Conservation (phyloP, 1,139 yeast species). For the Pichia sp. region DNA sequence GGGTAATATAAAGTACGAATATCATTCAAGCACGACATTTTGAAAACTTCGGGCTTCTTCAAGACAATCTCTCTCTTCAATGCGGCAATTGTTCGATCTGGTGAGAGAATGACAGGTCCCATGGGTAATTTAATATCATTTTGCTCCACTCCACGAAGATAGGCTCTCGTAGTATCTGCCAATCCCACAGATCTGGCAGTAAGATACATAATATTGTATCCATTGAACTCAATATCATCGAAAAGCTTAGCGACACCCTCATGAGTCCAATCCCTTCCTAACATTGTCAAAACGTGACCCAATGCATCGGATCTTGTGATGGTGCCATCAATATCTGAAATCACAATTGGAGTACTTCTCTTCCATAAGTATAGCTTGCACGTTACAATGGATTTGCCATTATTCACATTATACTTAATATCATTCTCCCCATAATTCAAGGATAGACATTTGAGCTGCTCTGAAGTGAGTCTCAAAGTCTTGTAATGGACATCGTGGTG, state of each 20-base stretch:
- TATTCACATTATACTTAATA: conserved; percentile 69
- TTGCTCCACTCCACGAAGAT: conserved; percentile 72
- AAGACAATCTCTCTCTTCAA: conserved; percentile 83
- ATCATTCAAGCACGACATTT: conserved; percentile 94
- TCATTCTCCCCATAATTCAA: conserved; percentile 76
- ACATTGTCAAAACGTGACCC: conserved; percentile 90
- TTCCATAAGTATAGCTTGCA: conserved; percentile 84
- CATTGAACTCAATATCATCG: conserved; percentile 76
- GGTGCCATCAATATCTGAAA: conserved; percentile 97
- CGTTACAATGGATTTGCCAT: conserved; percentile 69
- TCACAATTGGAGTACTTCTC: conserved; percentile 79
- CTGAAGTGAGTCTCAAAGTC: conserved; percentile 86
- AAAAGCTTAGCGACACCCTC: conserved; percentile 90
- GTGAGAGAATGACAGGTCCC: conserved; percentile 94
- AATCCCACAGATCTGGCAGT: conserved; percentile 96
- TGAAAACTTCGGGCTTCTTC: conserved; percentile 94
- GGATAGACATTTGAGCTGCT: conserved; percentile 69
- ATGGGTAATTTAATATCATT: conserved; percentile 65
- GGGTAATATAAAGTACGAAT: conserved; percentile 55
- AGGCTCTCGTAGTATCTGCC: conserved; percentile 87
- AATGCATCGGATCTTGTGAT: conserved; percentile 96
- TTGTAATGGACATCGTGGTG: conserved; percentile 47
- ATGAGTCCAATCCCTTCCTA: conserved; percentile 98
- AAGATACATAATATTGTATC: conserved; percentile 87
- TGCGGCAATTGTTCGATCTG: conserved; percentile 97